Evolutionary conservation across 2,329 filamentous ascomycete species (phyloP), one percentile per base, ranked within the genome.

Genomic region (Stemphylium vesicarium): DNA sequence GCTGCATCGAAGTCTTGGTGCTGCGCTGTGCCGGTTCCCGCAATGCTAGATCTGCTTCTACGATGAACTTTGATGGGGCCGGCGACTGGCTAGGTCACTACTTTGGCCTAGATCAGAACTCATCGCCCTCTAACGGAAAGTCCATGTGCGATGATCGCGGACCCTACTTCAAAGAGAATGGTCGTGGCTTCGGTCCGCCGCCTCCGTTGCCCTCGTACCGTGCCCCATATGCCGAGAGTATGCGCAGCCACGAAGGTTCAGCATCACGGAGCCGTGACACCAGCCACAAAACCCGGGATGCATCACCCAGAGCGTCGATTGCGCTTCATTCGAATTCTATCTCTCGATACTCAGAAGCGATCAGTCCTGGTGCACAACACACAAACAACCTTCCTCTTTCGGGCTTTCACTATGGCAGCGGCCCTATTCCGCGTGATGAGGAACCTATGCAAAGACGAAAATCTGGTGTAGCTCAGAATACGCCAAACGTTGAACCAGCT

Each of bases 1-100:
- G 80, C 32, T 79, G 74, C 13, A 81, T 82, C 29, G 80, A 82
- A 59, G 76, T 82, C 13, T 64, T 82, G 3, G 73, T 81, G 3
- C 66, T 81, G 15, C 75, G 80, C 26, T 80, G 78, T 56, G 73
- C 71, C 29, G 69, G 69, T 1, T 26, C 56, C 22, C 67, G 68
- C 13, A 57, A 56, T 39, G 57, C 56, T 18, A 63, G 63, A 44
- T 59, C 57, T 12, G 47, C 56, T 24, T 53, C 59, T 3, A 50
- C 56, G 10, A 65, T 73, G 60, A 69, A 70, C 33, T 40, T 73
- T n/a, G 70, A 75, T 40, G 70, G 67, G 10, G 56, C 65, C 15
- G 40, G 58, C 18, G 68, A 75, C 33, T 31, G 56, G 4, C 57
- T 54, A 9, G 51, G 63, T 24, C 43, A 60, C 41, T 24, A 24